Percentiles rank a stretch among this genome's conserved stretches.
Conservation (phyloP, 1,139 yeast species). For the Suhomyces panamericanus region DNA sequence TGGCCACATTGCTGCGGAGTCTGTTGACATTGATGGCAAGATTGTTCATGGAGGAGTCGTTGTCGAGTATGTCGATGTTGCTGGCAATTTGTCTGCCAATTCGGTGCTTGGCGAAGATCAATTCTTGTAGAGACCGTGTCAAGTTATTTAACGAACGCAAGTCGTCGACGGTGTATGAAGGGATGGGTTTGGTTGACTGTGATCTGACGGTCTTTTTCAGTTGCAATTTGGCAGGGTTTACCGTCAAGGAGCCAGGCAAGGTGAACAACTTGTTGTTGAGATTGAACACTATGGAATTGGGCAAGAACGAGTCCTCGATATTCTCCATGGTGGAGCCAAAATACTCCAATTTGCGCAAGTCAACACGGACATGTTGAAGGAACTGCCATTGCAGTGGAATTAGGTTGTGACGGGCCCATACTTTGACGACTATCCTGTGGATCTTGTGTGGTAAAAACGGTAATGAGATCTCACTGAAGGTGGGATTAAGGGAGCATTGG, state of each 20-base stretch:
- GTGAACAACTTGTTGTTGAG: constrained; percentile 28
- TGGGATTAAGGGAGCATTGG: constrained; percentile 27
- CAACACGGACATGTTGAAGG: constrained; percentile 22
- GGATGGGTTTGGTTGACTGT: background rate
- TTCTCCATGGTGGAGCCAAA: constrained; percentile 16
- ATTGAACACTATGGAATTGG: constrained; percentile 29
- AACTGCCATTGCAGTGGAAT: constrained; percentile 23
- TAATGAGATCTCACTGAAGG: constrained; percentile 30
- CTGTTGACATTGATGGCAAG: constrained; percentile 5
- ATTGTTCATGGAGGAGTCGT: constrained; percentile 15
- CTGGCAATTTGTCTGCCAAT: constrained; percentile 14
- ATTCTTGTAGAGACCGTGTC: constrained; percentile 33
- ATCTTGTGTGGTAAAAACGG: constrained; percentile 21
- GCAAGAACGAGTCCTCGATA: constrained; percentile 22
- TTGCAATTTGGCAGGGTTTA: constrained; percentile 7
- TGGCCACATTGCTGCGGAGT: constrained; percentile 4
- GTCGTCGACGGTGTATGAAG: constrained; percentile 38
- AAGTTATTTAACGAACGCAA: constrained; percentile 37
- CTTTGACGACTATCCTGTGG: constrained; percentile 21
- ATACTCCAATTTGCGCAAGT: constrained; percentile 21
- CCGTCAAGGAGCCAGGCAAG: constrained; percentile 16
- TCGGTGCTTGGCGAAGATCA: constrained; percentile 18
- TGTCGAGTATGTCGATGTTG: constrained; percentile 16
- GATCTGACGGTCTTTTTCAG: background rate
- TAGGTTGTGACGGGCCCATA: constrained; percentile 23